Evolutionary conservation across 805 yeast species (phyloP), one percentile per base, ranked within the genome.

Genomic region (Allodekkera sacchari): DNA sequence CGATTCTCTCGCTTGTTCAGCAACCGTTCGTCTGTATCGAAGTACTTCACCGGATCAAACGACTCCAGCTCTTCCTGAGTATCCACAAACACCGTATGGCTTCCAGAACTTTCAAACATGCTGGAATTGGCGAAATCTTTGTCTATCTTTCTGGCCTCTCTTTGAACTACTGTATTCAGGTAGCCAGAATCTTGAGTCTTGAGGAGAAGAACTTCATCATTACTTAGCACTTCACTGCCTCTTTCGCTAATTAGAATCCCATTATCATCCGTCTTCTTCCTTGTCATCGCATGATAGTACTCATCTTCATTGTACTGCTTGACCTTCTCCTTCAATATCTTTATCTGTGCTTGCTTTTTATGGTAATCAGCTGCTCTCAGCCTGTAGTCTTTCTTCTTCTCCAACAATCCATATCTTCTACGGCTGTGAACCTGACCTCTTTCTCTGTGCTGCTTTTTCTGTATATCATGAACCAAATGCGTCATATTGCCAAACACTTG

Each of bases 371-470:
- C 66, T 5, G 77, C 76, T 48, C 79, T 57, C 24, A 72, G 50
- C 36, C 48, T 65, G 65, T 82, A 82, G 53, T 82, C 94, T 56
- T 82, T 81, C 66, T 92, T 92, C 70, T 92, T 92, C 59, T 92
- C 98, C 27, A 92, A 66, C 22, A 88, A 74, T 25, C 98, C 98
- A 57, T 69, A 76, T 52, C 71, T 71, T 45, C 73, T 63, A 36
- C 98, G 68, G 27, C 71, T 77, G 28, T 64, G 66, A 1, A 89
- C 82, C 59, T 92, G 98, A 5, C 95, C 72, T 48, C 98, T 74
- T 63, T 92, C 98, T 36, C 87, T 66, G 51, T 92, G 98, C 64
- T 92, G 97, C 52, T 85, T 92, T 65, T 94, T 92, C 57, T 89
- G 96, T 8, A 89, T 78, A 50, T 85, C 83, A 55, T 88, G 96